Conservation (phyloP, 2,329 filamentous ascomycete species). For the Tolypocladium pustulatum region DNA sequence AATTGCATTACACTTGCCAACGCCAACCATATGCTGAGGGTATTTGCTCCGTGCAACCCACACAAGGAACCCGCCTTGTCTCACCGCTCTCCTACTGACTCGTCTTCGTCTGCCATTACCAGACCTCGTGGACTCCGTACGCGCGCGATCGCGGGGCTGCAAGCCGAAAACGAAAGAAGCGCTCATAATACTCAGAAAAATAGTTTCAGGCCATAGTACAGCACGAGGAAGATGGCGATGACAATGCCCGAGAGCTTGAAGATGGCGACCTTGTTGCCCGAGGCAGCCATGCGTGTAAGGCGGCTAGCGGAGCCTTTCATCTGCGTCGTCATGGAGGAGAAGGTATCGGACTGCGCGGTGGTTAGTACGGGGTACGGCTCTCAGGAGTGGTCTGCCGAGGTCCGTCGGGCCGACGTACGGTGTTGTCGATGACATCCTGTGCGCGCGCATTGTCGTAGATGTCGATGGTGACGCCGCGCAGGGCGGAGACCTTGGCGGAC, state of each 20-base stretch:
- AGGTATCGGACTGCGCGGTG: conserved; percentile 63
- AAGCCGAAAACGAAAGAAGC: not conserved
- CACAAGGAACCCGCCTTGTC: not conserved
- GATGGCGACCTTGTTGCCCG: conserved; percentile 84
- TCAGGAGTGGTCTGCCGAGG: not conserved
- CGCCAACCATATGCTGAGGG: conserved; percentile 7
- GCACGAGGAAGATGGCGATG: conserved; percentile 56
- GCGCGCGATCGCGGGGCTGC: not conserved
- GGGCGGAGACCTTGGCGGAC: conserved; percentile 77
- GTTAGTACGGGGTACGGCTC: not conserved
- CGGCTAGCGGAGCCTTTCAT: conserved; percentile 76
- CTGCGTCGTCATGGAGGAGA: conserved; percentile 74
- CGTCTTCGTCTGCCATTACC: not conserved
- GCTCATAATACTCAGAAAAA: conserved; percentile 38
- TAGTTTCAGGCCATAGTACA: conserved; percentile 64
- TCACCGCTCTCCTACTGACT: not conserved
- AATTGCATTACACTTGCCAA: not conserved
- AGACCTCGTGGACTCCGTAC: not conserved
- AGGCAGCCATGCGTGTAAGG: conserved; percentile 79
- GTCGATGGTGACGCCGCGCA: conserved; percentile 90
- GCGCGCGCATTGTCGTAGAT: conserved; percentile 94
- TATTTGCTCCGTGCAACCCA: conserved; percentile 3
- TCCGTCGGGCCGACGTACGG: conserved; percentile 40
- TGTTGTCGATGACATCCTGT: conserved; percentile 80
- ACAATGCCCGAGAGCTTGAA: conserved; percentile 82